A percentile compares a stretch with the other conserved stretches of the same genome.
Evolutionary conservation across 768 basidiomycete species (phyloP).

Genomic region (Tricholoma flavovirens): DNA sequence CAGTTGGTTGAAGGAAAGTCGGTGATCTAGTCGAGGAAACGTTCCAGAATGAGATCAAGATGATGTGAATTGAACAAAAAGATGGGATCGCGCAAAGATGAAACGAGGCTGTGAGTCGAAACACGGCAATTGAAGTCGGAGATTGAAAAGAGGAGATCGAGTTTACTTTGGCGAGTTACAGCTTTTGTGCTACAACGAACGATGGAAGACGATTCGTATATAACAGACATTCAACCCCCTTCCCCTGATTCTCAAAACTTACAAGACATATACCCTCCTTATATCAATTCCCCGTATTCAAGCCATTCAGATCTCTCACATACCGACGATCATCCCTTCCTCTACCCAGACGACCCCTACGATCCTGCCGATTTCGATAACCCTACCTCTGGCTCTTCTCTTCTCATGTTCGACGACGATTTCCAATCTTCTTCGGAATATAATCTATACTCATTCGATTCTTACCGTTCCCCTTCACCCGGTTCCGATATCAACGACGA

Average conservation of each 20-base stretch:
- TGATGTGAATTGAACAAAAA: too few species aligned
- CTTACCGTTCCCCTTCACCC: slow-evolving; percentile 58
- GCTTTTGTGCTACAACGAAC: too few species aligned
- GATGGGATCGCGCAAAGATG: too few species aligned
- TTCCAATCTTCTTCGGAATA: slow-evolving; percentile 31
- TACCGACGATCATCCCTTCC: too few species aligned
- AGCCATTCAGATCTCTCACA: not conserved
- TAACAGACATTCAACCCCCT: not conserved
- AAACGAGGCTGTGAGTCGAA: too few species aligned
- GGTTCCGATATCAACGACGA: slow-evolving; percentile 40
- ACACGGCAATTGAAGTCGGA: too few species aligned
- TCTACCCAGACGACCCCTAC: slow-evolving; percentile 53
- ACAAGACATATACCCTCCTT: not conserved
- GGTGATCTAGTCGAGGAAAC: too few species aligned
- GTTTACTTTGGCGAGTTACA: too few species aligned
- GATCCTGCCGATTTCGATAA: slow-evolving; percentile 71
- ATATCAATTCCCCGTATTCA: not conserved
- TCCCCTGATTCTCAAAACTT: not conserved
- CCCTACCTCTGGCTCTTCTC: slow-evolving; percentile 37
- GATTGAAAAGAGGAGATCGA: too few species aligned
- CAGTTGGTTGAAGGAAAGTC: too few species aligned
- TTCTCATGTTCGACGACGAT: slow-evolving; percentile 49
- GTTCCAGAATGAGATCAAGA: too few species aligned
- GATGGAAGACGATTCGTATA: not conserved
- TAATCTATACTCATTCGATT: slow-evolving; percentile 29